phyloP scores from a whole-genome alignment of 306 rosid species.

The Begonia loranthoides region DNA sequence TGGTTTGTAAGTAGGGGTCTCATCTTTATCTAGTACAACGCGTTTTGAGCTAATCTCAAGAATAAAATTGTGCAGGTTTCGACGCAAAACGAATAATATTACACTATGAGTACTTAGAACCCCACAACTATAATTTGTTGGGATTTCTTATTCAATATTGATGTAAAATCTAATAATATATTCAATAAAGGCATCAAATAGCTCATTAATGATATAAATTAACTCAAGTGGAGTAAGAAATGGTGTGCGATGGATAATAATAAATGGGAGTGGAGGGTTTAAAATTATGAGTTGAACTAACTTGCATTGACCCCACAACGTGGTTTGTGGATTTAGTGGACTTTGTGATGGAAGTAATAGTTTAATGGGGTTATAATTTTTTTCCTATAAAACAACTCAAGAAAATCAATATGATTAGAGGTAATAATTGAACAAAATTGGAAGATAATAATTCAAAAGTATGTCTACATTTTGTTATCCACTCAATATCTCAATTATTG shows the following conservation, averaged over 20 bases:
- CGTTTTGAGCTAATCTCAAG: no score
- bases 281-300: not conserved
- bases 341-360: not conserved
- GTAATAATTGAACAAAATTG: not conserved
- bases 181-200: not conserved
- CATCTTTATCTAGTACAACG: no score
- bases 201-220: not conserved
- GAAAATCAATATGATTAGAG: not conserved
- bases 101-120: no score
- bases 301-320: conserved; percentile 10
- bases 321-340: conserved; percentile 11
- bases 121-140: no score
- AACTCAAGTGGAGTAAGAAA: not conserved
- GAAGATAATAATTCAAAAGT: conserved; percentile 1
- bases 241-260: not conserved
- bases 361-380: not conserved
- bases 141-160: not conserved
- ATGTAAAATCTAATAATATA: not conserved
- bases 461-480: conserved; percentile 1
- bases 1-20: no score
- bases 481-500: conserved; percentile 5
- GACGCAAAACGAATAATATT: no score
- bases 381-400: not conserved
- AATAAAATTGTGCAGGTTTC: no score
- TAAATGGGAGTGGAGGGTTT: not conserved